phyloP scores from a whole-genome alignment of 306 rosid species.

The Gastrolobium bilobum region DNA sequence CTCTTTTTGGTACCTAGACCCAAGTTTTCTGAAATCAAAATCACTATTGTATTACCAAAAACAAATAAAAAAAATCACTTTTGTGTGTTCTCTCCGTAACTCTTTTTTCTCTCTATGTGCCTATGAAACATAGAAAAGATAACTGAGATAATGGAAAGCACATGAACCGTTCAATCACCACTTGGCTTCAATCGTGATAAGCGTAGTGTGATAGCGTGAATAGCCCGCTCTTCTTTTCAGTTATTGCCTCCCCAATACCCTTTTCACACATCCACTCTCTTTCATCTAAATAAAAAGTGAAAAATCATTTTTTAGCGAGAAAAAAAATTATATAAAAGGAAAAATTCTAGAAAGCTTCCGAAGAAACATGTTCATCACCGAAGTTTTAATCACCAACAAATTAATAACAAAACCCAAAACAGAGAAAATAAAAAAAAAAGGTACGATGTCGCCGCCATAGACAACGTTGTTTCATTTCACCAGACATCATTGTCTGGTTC shows the following conservation, averaged over 20 bases:
- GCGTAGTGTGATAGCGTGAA: conserved; percentile 31
- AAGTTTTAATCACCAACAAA: background rate
- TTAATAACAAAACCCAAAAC: background rate
- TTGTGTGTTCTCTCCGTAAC: too few relatives aligned
- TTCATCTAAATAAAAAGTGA: background rate
- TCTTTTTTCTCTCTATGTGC: too few relatives aligned
- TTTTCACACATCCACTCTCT: background rate
- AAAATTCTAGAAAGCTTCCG: conserved; percentile 8
- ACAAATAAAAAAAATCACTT: too few relatives aligned
- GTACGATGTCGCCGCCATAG: background rate
- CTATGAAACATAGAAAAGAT: conserved; percentile 6
- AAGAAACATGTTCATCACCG: background rate
- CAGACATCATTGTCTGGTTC: too few relatives aligned
- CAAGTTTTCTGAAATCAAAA: too few relatives aligned
- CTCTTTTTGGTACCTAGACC: too few relatives aligned
- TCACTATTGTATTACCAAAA: too few relatives aligned
- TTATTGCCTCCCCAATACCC: background rate
- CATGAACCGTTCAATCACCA: conserved; percentile 31
- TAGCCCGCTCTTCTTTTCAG: conserved; percentile 36
- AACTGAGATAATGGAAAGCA: background rate
- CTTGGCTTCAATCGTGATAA: conserved; percentile 9
- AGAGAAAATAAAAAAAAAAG: background rate
- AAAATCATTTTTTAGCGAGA: background rate
- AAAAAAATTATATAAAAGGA: background rate
- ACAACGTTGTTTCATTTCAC: background rate